A percentile compares a stretch with the other conserved stretches of the same genome.
Evolutionary conservation across 139 green algal species (phyloP).

Genomic region (Closterium sp.): DNA sequence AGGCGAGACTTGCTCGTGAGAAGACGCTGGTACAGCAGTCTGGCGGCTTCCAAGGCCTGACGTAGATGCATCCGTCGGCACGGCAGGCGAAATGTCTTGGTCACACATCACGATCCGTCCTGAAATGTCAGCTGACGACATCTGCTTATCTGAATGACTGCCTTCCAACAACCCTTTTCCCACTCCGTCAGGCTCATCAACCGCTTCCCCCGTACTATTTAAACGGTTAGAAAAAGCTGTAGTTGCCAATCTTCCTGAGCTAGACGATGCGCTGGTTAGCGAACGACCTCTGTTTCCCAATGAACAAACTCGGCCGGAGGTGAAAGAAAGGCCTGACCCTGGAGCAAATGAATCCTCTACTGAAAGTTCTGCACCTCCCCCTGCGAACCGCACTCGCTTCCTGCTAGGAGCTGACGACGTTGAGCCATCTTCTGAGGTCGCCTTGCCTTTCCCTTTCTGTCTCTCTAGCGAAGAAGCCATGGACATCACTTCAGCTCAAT

Average conservation of each 20-base stretch:
- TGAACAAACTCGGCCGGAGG: not conserved
- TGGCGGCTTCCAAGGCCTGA: not conserved
- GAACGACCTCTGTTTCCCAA: not conserved
- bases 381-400: not conserved
- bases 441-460: not conserved
- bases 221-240: not conserved
- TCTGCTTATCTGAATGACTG: not conserved
- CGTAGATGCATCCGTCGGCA: not conserved
- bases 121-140: not conserved
- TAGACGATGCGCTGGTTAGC: not conserved
- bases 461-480: not conserved
- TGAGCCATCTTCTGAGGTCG: not conserved
- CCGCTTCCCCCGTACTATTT: not conserved
- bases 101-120: not conserved
- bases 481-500: not conserved
- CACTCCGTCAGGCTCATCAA: not conserved
- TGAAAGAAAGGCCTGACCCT: not conserved
- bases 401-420: not conserved
- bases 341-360: not conserved
- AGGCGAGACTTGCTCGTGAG: not conserved
- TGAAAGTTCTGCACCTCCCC: not conserved
- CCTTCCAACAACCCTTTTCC: not conserved
- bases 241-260: not conserved
- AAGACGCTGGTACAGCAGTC: not conserved
- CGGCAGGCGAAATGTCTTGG: not conserved